Base-by-base conservation (phyloP, 1,284 basidiomycete species). In the Crucibulum parvulum region DNA sequence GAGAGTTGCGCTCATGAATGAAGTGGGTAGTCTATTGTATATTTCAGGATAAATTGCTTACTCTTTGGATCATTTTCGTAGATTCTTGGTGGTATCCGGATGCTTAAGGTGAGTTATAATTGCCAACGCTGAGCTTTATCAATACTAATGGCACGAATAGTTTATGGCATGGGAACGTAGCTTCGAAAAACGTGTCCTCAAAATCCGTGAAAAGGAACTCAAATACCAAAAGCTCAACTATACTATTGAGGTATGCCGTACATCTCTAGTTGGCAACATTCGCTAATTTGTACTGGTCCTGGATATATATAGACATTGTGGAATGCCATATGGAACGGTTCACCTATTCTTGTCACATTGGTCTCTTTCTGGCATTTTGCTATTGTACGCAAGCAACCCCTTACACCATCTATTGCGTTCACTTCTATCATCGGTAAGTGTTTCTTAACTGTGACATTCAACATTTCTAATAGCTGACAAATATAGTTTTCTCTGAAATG, bases 91-190 rank as follows among this genome's bases (percentile, higher is more conserved):
- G 93, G 87, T 3, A 95, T 98, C 62, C 84, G 94, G n/a, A 96
- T 97, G 93, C 86, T 97, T 68, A 97, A 98, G 82, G 87, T 89
- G 57, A 45, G 61, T 63, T 15, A 6, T 31, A 15, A 2, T 51
- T 38, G 45, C 13, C 24, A 54, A 37, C 31, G 15, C 55, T 7
- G n/a, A 35, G 15, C 11, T 18, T n/a, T 13, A 36, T 24, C 24
- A 35, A 36, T 13, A n/a, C 50, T 51, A 35, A 51, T 16, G 13
- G n/a, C 51, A 15, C 48, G 13, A 39, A 51, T 54, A 92, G 87
- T 96, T 96, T 75, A 96, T 96, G 93, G 94, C 93, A 9, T 96
- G 95, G 95, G 96, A 98, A 76, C 87, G 93, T 18, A 93, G 89
- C 67, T 97, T 97, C 69, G 94, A 97, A 76, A 81, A 83, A 37